A percentile compares a stretch with the other conserved stretches of the same genome.
These are phyloP conservation scores for Thalassiosira mediterranea DNA, from an alignment of 352 stramenopile genomes.

Conservation along the genomic window DNA sequence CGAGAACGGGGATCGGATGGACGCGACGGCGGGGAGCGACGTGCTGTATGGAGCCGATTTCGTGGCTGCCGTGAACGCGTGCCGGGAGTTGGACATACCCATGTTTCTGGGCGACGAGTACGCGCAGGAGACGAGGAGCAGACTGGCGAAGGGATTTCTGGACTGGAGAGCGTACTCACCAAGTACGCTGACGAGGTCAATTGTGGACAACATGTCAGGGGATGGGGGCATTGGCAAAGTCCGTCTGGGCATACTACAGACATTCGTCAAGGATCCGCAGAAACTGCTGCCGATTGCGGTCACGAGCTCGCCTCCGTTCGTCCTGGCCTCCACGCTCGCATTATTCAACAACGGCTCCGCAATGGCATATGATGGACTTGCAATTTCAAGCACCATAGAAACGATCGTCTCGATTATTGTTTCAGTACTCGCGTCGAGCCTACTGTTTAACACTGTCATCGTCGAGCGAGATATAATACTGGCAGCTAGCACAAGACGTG, in stretches of 20 bases:
- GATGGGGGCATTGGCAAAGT: constrained; percentile 2
- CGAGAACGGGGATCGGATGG: constrained; percentile 10
- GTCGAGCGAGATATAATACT: constrained; percentile 53
- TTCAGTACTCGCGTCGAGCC: constrained; percentile 47
- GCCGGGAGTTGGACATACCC: constrained; percentile 53
- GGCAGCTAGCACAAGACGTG: constrained; percentile 33
- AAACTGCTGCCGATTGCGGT: constrained; percentile 50
- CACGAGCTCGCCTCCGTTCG: constrained; percentile 31
- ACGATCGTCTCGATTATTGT: constrained; percentile 37
- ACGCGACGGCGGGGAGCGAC: constrained; percentile 7
- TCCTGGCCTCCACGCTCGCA: constrained; percentile 26
- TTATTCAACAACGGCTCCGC: constrained; percentile 29
- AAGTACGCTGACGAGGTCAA: constrained; percentile 20
- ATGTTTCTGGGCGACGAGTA: constrained; percentile 67
- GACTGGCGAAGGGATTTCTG: constrained; percentile 36
- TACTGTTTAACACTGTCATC: constrained; percentile 63
- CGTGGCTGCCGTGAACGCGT: constrained; percentile 48
- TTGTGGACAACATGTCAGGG: constrained; percentile 13
- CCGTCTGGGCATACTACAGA: constrained; percentile 42
- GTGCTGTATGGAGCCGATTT: constrained; percentile 59
- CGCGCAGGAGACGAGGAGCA: constrained; percentile 45
- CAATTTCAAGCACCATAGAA: constrained; percentile 26
- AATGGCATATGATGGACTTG: too few relatives aligned
- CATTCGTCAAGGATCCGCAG: constrained; percentile 51
- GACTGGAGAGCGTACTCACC: constrained; percentile 48